Conservation (phyloP, 2,329 filamentous ascomycete genomes). For the Cucurbitaria berberidis region DNA sequence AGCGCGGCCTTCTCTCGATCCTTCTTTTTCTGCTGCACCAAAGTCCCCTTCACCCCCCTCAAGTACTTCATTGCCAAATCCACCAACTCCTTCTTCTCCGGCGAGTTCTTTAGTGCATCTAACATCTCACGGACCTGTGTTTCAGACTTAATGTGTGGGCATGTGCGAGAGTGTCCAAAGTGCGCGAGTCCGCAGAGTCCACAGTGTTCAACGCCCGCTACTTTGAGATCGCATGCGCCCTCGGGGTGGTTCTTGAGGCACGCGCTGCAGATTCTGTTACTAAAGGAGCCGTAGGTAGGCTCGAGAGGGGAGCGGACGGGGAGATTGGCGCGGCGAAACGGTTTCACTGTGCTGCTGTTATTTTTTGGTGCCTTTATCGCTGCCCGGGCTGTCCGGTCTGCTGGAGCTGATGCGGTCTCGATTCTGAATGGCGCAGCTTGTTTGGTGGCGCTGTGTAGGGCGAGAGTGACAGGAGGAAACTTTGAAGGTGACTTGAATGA, state of each 20-base stretch:
- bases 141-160: constrained; percentile 68
- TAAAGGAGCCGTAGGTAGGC: constrained; percentile 23
- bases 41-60: constrained; percentile 60
- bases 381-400: not conserved
- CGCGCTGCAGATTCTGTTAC: constrained; percentile 54
- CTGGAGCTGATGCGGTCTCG: not conserved
- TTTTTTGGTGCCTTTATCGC: constrained; percentile 9
- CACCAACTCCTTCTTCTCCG: constrained; percentile 61
- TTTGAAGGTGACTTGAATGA: constrained; percentile 7
- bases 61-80: constrained; percentile 64
- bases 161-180: constrained; percentile 61
- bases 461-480: constrained; percentile 5
- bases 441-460: not conserved
- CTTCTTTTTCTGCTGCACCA: constrained; percentile 60
- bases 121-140: constrained; percentile 69
- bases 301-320: constrained; percentile 37
- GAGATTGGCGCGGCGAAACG: constrained; percentile 39
- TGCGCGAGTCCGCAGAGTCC: constrained; percentile 69
- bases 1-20: constrained; percentile 38
- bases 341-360: constrained; percentile 36
- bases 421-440: not conserved
- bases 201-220: constrained; percentile 66
- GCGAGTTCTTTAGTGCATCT: constrained; percentile 64
- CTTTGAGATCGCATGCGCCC: constrained; percentile 67
- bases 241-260: constrained; percentile 61